These are phyloP conservation scores for Chlorella sp. DNA, from an alignment of 139 green algal genomes.

Conservation along the genomic window DNA sequence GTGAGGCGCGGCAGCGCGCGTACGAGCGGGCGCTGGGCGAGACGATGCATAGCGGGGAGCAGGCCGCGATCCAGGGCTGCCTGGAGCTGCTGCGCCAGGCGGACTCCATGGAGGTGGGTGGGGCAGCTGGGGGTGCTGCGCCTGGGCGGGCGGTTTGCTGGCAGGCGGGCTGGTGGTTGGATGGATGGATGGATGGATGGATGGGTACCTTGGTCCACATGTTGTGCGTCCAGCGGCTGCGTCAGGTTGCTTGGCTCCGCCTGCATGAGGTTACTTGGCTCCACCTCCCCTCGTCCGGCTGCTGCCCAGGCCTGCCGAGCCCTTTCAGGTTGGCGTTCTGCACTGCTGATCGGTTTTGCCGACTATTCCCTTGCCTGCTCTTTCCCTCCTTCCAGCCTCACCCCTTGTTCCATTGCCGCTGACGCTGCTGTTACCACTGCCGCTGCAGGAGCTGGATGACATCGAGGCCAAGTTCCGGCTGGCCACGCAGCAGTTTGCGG, in stretches of 20 bases:
- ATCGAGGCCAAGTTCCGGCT: conserved; percentile 49
- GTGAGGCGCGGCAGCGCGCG: conserved; percentile 31
- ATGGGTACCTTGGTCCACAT: too few relatives aligned
- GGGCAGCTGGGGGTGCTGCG: not conserved
- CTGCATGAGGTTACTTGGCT: not conserved
- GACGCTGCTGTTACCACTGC: too few relatives aligned
- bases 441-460: conserved; percentile 52
- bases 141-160: not conserved
- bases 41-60: conserved; percentile 21
- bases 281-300: too few relatives aligned
- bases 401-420: too few relatives aligned
- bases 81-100: conserved; percentile 37
- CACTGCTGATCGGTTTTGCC: too few relatives aligned
- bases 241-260: not conserved
- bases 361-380: not conserved
- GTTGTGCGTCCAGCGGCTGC: too few relatives aligned
- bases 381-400: not conserved
- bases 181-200: too few relatives aligned
- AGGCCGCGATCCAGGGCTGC: conserved; percentile 33
- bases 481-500: conserved; percentile 20
- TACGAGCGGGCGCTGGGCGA: conserved; percentile 37
- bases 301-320: too few relatives aligned
- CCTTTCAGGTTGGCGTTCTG: too few relatives aligned
- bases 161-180: too few relatives aligned
- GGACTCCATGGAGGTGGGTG: conserved; percentile 38